Conservation (phyloP, 345 rosid species). For the Citrus sinensis region DNA sequence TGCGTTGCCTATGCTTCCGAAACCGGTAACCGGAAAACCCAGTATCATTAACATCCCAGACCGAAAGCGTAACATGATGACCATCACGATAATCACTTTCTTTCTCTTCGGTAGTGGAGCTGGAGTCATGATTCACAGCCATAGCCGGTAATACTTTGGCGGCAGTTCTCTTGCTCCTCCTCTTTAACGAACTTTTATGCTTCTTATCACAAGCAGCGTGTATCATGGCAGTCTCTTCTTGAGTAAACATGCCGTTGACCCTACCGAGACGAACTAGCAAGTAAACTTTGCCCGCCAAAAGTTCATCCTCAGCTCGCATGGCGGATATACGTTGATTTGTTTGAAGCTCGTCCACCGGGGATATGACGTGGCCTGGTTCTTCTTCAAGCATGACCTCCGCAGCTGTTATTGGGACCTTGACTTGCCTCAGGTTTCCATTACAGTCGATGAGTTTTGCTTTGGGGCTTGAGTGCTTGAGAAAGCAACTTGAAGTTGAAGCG, state of each 20-base stretch:
- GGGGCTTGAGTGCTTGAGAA: neutral
- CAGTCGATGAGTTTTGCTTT: slow-evolving; percentile 29
- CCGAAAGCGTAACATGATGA: neutral
- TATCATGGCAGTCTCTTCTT: slow-evolving; percentile 20
- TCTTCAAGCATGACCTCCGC: slow-evolving; percentile 57
- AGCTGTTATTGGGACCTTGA: slow-evolving; percentile 30
- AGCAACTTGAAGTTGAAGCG: slow-evolving; percentile 23
- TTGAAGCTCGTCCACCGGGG: slow-evolving; percentile 20
- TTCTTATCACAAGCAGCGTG: slow-evolving; percentile 15
- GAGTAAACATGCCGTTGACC: slow-evolving; percentile 25
- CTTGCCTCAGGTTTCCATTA: slow-evolving; percentile 22
- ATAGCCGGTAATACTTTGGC: slow-evolving; percentile 32
- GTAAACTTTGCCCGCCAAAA: slow-evolving; percentile 33
- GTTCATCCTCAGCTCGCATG: slow-evolving; percentile 44
- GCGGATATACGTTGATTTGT: slow-evolving; percentile 23
- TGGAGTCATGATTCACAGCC: neutral
- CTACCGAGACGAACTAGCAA: slow-evolving; percentile 19
- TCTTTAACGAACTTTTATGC: neutral
- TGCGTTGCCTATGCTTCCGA: slow-evolving; percentile 24
- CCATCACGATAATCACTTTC: neutral
- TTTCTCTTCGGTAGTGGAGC: neutral
- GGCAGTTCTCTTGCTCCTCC: slow-evolving; percentile 16
- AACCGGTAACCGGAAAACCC: slow-evolving; percentile 6
- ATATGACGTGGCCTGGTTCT: slow-evolving; percentile 37
- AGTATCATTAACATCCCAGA: neutral